phyloP scores from a whole-genome alignment of 2,329 filamentous ascomycete genomes.

The Aureobasidium sp. region DNA sequence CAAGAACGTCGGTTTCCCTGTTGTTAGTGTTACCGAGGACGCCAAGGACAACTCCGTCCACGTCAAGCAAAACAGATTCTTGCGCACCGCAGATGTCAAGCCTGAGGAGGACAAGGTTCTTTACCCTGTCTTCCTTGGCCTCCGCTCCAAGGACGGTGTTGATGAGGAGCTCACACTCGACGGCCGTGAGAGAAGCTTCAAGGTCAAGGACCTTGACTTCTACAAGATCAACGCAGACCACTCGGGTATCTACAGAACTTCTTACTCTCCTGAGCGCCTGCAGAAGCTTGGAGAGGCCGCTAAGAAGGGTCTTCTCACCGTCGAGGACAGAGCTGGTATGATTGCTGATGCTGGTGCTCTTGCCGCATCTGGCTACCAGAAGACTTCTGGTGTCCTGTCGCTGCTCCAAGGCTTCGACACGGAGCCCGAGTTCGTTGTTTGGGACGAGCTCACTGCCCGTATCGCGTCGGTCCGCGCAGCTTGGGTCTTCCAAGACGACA shows the following conservation, averaged over 20 bases:
- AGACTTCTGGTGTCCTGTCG: constrained; percentile 80
- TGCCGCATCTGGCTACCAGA: constrained; percentile 84
- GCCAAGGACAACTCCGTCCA: constrained; percentile 64
- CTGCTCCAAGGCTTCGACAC: constrained; percentile 75
- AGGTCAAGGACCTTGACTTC: constrained; percentile 74
- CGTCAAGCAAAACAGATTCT: constrained; percentile 90
- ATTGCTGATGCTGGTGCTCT: constrained; percentile 80
- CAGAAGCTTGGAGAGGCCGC: constrained; percentile 83
- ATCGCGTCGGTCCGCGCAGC: constrained; percentile 72
- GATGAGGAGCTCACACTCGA: constrained; percentile 67
- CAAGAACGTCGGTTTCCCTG: constrained; percentile 89
- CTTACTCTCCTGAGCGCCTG: constrained; percentile 75
- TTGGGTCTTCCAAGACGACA: constrained; percentile 80
- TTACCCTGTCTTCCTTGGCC: constrained; percentile 81
- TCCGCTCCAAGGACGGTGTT: constrained; percentile 77
- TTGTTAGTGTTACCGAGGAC: constrained; percentile 77
- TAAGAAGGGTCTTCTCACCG: constrained; percentile 68
- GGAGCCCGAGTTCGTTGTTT: constrained; percentile 86
- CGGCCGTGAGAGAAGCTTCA: constrained; percentile 68
- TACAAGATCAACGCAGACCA: constrained; percentile 97
- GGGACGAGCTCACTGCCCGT: constrained; percentile 82
- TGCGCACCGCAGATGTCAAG: constrained; percentile 86
- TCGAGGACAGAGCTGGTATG: constrained; percentile 92
- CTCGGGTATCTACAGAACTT: constrained; percentile 84
- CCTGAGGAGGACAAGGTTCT: constrained; percentile 84